Base-by-base conservation (phyloP, 495 filamentous ascomycete genomes). In the Podospora australis region DNA sequence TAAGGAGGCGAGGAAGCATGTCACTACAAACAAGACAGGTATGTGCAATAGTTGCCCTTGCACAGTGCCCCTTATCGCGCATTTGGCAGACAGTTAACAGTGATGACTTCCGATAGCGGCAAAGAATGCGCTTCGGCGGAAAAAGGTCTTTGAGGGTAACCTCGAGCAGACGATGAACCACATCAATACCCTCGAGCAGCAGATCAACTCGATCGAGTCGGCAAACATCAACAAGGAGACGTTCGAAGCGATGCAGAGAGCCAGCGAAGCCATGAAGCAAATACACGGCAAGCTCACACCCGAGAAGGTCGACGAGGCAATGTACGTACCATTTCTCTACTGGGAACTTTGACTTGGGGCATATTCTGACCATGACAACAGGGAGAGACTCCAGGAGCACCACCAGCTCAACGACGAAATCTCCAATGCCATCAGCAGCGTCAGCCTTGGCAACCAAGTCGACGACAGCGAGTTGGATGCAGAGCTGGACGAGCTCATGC, bases 181-280 rank as follows among this genome's bases (percentile, higher is more conserved):
- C 67, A 89, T 95, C 69, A 78, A 80, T 47, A 94, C 91, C 30
- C 75, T 99, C 11, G 92, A 97, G 62, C 87, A 90, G 58, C 90
- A 99, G 64, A 91, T 99, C 59, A 92, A 91, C 63, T 84, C 86
- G 49, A 96, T 99, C 67, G 92, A 99, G 65, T 86, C 90, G 17
- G 94, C 92, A 41, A 99, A 97, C 66, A 95, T 99, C 70, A 99
- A 99, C 75, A 79, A 90, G 63, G 90, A 97, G 72, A 99, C 92
- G 4, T 75, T 99, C 39, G 76, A 82, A 41, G 94, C 90, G 2
- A 97, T 99, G 91, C 81, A 95, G 77, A 79, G 81, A 58, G 90
- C 92, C 2, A 80, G 85, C 45, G 67, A 79, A 16, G 92, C 92
- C 19, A 96, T 98, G 92, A 80, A 86, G 68, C 67, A 81, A 49